Conservation (phyloP, 1,284 basidiomycete genomes). For the Macrocystidia cucumis region DNA sequence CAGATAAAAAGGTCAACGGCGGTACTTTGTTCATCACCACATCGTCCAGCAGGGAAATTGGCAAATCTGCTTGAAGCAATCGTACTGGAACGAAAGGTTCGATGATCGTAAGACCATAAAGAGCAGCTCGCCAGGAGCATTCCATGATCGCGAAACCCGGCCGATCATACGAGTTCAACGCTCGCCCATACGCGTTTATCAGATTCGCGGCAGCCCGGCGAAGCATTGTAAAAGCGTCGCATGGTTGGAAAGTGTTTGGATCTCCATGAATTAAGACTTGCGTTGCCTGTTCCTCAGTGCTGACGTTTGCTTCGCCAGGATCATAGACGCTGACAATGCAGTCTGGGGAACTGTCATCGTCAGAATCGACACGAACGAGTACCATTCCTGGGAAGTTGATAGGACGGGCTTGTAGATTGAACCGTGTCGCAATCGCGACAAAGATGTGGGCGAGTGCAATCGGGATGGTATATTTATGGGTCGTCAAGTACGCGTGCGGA, state of each 20-base stretch:
- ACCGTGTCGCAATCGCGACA: constrained; percentile 39
- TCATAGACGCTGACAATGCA: constrained; percentile 28
- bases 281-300: constrained; percentile 6
- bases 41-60: no score
- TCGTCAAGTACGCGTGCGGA: constrained; percentile 49
- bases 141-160: no score
- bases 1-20: no score
- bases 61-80: no score
- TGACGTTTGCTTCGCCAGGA: constrained; percentile 19
- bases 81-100: no score
- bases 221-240: constrained; percentile 30
- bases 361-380: constrained; percentile 34
- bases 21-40: no score
- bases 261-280: constrained; percentile 17
- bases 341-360: constrained; percentile 37
- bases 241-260: constrained; percentile 20
- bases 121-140: no score
- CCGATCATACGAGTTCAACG: no score
- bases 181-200: constrained; percentile 30
- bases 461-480: constrained; percentile 42
- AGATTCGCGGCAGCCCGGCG: constrained; percentile 17
- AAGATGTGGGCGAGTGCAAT: constrained; percentile 57
- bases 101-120: no score
- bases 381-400: constrained; percentile 50
- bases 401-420: constrained; percentile 44